A percentile compares a stretch with the other conserved stretches of the same genome.
These are phyloP conservation scores for Prunus mira DNA, from an alignment of 306 rosid genomes.

Conservation along the genomic window DNA sequence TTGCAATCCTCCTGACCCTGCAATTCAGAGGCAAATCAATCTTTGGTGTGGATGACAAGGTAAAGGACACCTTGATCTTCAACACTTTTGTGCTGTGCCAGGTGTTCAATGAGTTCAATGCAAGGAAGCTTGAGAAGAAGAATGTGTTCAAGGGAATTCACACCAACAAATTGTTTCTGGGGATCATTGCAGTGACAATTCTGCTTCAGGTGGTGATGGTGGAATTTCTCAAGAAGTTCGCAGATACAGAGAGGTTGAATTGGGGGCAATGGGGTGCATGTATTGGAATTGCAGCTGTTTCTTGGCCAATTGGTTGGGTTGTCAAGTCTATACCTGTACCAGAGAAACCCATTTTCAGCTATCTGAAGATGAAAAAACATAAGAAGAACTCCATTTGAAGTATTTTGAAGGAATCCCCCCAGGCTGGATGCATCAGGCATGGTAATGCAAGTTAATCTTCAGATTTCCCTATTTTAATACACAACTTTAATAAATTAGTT, in stretches of 20 bases:
- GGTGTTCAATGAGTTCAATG: conserved; percentile 39
- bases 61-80: conserved; percentile 39
- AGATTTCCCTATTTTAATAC: no score
- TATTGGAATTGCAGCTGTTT: conserved; percentile 19
- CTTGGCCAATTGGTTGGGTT: conserved; percentile 41
- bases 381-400: background rate
- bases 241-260: conserved; percentile 32
- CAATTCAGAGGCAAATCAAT: conserved; percentile 29
- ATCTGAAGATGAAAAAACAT: background rate
- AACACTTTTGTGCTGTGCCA: conserved; percentile 38
- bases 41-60: conserved; percentile 22
- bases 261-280: conserved; percentile 40
- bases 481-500: no score
- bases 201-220: conserved; percentile 41
- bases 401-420: background rate
- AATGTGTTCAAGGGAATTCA: conserved; percentile 37
- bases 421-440: background rate
- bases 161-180: conserved; percentile 33
- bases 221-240: conserved; percentile 36
- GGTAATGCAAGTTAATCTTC: background rate
- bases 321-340: conserved; percentile 35
- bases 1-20: conserved; percentile 17
- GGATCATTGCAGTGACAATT: conserved; percentile 23
- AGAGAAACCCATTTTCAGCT: conserved; percentile 19
- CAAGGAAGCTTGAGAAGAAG: conserved; percentile 39